Conservation (phyloP, 805 yeast species). For the Kluyveromyces lactis region DNA sequence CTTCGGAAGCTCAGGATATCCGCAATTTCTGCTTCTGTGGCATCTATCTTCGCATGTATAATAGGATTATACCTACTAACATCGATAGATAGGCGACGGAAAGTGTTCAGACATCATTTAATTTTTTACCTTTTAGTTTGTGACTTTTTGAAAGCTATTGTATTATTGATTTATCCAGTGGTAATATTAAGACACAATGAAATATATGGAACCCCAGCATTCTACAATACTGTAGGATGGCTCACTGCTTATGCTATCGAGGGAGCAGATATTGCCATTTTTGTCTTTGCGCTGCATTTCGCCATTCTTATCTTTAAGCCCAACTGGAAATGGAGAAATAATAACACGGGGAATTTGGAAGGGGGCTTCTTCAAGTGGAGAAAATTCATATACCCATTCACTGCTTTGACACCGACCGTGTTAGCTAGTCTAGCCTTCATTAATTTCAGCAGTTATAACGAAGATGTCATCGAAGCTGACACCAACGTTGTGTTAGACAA, state of each 20-base stretch:
- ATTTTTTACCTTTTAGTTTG: conserved; percentile 59
- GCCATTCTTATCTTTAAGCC: conserved; percentile 66
- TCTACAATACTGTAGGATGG: conserved; percentile 67
- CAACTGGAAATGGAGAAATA: conserved; percentile 34
- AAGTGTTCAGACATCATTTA: conserved; percentile 62
- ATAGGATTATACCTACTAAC: conserved; percentile 50
- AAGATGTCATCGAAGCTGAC: conserved; percentile 8
- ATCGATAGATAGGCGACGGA: conserved; percentile 55
- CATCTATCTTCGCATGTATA: conserved; percentile 47
- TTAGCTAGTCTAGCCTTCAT: conserved; percentile 70
- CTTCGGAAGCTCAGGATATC: conserved; percentile 28
- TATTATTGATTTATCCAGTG: conserved; percentile 61
- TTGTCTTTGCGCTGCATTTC: conserved; percentile 77
- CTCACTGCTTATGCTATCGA: conserved; percentile 74
- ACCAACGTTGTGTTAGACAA: conserved; percentile 21
- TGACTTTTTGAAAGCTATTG: conserved; percentile 67
- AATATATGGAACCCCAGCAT: conserved; percentile 39
- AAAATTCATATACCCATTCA: conserved; percentile 46
- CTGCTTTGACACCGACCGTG: conserved; percentile 53
- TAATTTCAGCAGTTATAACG: conserved; percentile 19
- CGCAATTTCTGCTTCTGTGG: conserved; percentile 41
- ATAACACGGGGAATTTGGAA: conserved; percentile 39
- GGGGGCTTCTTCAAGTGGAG: conserved; percentile 67
- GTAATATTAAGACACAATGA: conserved; percentile 37
- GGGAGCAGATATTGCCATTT: conserved; percentile 79